Conservation (phyloP, 768 basidiomycete species). For the Pleurotus pulmonarius region DNA sequence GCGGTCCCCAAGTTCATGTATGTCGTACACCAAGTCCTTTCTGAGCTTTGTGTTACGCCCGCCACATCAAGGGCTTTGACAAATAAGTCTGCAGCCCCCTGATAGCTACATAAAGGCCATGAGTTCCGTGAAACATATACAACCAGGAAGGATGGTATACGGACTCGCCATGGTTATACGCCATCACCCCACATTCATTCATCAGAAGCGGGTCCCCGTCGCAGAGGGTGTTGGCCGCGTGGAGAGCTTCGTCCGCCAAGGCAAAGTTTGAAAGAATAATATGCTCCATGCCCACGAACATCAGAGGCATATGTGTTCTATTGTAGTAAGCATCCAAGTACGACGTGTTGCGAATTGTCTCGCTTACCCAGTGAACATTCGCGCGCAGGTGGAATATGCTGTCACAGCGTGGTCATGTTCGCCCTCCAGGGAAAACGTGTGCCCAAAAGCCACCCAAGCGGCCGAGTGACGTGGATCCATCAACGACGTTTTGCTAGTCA, state of each 20-base stretch:
- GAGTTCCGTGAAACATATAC: background rate
- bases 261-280: slow-evolving; percentile 80
- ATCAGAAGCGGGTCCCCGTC: slow-evolving; percentile 83
- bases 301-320: slow-evolving; percentile 92
- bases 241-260: slow-evolving; percentile 85
- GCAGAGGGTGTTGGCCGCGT: slow-evolving; percentile 78
- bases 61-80: slow-evolving; percentile 75
- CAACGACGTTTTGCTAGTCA: slow-evolving; percentile 82
- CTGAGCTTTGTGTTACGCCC: slow-evolving; percentile 79
- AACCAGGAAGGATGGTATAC: slow-evolving; percentile 19
- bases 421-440: slow-evolving; percentile 94
- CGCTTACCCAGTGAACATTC: slow-evolving; percentile 89
- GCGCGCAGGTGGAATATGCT: slow-evolving; percentile 94
- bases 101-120: slow-evolving; percentile 49
- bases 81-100: slow-evolving; percentile 68
- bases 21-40: slow-evolving; percentile 83
- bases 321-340: background rate
- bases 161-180: slow-evolving; percentile 82
- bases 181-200: slow-evolving; percentile 93
- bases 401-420: slow-evolving; percentile 99
- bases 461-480: slow-evolving; percentile 97
- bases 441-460: slow-evolving; percentile 97
- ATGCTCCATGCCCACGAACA: slow-evolving; percentile 99
- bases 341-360: background rate
- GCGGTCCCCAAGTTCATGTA: slow-evolving; percentile 93